These are phyloP conservation scores for Blastobotrys chiropterorum DNA, from an alignment of 805 yeast genomes.

Conservation along the genomic window DNA sequence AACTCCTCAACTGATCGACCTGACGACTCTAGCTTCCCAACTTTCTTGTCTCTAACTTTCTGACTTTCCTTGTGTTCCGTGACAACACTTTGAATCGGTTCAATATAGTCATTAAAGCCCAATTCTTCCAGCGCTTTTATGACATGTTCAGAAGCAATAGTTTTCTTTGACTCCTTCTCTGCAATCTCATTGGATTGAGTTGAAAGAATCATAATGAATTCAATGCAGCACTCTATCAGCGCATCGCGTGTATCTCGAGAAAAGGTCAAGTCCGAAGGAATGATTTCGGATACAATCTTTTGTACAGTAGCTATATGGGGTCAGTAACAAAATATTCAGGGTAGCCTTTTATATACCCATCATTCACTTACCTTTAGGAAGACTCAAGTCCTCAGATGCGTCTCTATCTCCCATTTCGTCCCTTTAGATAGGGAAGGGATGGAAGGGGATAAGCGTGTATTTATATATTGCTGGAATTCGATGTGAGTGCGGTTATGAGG, in stretches of 20 bases:
- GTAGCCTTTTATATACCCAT: background rate
- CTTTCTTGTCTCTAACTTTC: conserved; percentile 81
- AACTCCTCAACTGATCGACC: conserved; percentile 92
- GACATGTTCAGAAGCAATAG: conserved; percentile 95
- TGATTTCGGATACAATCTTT: conserved; percentile 82
- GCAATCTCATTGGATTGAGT: conserved; percentile 95
- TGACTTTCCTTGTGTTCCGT: conserved; percentile 82
- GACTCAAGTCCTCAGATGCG: conserved; percentile 31
- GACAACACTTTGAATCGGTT: conserved; percentile 70
- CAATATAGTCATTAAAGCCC: conserved; percentile 81
- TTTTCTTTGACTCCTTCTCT: conserved; percentile 90
- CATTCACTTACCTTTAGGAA: conserved; percentile 22
- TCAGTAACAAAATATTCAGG: background rate
- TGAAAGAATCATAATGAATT: conserved; percentile 88
- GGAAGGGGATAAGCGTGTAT: conserved; percentile 1
- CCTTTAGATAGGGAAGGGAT: background rate
- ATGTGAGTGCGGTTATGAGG: background rate
- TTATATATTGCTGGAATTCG: background rate
- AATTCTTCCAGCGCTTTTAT: conserved; percentile 80
- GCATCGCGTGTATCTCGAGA: conserved; percentile 94
- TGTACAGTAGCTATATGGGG: conserved; percentile 79
- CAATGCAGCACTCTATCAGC: conserved; percentile 91
- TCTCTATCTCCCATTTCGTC: conserved; percentile 17
- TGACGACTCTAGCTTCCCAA: conserved; percentile 86
- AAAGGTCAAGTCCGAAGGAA: conserved; percentile 82